These are phyloP conservation scores for Solanum appendiculatum DNA, from an alignment of 257 asterid species.

Conservation along the genomic window DNA sequence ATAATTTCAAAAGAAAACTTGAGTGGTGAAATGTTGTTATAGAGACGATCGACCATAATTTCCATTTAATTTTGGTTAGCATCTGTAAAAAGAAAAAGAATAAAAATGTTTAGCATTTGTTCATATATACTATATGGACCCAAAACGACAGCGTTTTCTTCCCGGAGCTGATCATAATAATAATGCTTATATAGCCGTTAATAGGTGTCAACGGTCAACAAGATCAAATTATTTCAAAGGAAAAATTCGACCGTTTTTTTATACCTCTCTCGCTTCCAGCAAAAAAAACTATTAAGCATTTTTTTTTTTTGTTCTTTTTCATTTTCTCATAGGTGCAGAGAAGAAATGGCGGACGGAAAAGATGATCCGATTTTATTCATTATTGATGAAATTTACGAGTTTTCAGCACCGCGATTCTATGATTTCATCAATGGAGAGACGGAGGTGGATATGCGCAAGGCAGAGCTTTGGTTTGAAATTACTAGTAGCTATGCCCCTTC, in stretches of 20 bases:
- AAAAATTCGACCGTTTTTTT: background rate
- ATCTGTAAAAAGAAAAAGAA: background rate
- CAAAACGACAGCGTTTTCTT: background rate
- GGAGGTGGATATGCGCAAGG: constrained; percentile 40
- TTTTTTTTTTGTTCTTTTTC: background rate
- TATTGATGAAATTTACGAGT: constrained; percentile 68
- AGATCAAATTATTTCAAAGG: background rate
- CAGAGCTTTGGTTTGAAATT: constrained; percentile 84
- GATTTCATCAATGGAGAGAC: constrained; percentile 69
- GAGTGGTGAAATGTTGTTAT: background rate
- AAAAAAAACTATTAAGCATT: background rate
- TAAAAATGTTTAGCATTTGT: background rate
- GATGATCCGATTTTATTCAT: constrained; percentile 34
- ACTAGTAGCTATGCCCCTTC: constrained; percentile 70
- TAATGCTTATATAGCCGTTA: background rate
- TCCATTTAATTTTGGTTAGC: background rate
- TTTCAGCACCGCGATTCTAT: constrained; percentile 63
- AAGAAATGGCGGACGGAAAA: constrained; percentile 25
- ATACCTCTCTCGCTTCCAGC: background rate
- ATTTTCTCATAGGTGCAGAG: background rate
- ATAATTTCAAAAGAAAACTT: background rate
- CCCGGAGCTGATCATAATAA: background rate
- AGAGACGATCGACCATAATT: background rate
- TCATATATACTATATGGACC: background rate
- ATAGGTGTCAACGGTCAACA: background rate